phyloP scores from a whole-genome alignment of 1,139 yeast species.

The Scheffersomyces segobiensis region DNA sequence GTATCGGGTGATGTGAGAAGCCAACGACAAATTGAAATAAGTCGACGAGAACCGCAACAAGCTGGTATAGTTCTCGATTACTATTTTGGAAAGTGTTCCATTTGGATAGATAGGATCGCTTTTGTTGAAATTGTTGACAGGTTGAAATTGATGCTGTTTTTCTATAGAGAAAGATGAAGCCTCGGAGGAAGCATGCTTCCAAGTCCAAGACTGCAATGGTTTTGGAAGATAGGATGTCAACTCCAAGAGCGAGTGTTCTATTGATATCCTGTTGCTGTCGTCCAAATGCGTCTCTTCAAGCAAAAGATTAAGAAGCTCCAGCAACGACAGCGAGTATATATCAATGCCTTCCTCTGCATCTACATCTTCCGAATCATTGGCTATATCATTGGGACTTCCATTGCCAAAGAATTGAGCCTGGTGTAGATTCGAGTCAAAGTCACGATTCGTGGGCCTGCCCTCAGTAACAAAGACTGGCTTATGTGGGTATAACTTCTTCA shows the following conservation, averaged over 20 bases:
- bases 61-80: slow-evolving; percentile 40
- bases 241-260: slow-evolving; percentile 28
- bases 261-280: slow-evolving; percentile 29
- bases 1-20: slow-evolving; percentile 40
- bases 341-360: slow-evolving; percentile 16
- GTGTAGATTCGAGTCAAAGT: not conserved
- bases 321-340: slow-evolving; percentile 28
- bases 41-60: slow-evolving; percentile 32
- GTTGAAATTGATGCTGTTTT: not conserved
- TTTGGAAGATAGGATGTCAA: slow-evolving; percentile 31
- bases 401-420: not conserved
- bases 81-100: slow-evolving; percentile 36
- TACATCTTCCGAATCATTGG: slow-evolving; percentile 1
- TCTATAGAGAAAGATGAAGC: not conserved
- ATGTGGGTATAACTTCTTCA: slow-evolving; percentile 36
- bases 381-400: not conserved
- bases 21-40: slow-evolving; percentile 39
- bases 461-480: slow-evolving; percentile 13
- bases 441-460: not conserved
- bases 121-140: not conserved
- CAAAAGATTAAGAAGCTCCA: slow-evolving; percentile 29
- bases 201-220: slow-evolving; percentile 12
- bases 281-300: slow-evolving; percentile 29
- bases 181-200: not conserved
- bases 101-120: slow-evolving; percentile 29